Evolutionary conservation across 2,329 filamentous ascomycete genomes (phyloP).

Genomic region (Elsinoe arachidis): DNA sequence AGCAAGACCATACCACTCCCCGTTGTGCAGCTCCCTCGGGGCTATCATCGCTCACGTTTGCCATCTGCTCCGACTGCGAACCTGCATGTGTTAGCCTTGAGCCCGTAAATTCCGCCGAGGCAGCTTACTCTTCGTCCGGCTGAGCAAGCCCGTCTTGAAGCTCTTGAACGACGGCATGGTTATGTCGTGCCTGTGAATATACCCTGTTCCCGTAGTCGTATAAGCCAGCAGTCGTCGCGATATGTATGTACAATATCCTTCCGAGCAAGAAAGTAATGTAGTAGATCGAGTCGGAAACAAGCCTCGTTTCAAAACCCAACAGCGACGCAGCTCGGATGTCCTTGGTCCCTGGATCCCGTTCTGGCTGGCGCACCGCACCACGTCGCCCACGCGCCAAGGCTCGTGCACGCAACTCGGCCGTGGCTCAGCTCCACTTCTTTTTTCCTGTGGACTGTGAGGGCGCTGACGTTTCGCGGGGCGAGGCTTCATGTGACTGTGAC

Average conservation of each 20-base stretch:
- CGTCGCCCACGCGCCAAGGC: neutral
- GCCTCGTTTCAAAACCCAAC: neutral
- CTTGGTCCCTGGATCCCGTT: too few relatives aligned
- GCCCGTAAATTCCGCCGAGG: conserved; percentile 6
- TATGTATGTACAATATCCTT: neutral
- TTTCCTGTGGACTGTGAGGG: neutral
- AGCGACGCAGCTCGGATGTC: too few relatives aligned
- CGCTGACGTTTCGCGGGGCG: neutral
- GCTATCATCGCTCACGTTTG: conserved; percentile 40
- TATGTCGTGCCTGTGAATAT: neutral
- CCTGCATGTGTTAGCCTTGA: conserved; percentile 18
- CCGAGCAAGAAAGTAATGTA: neutral
- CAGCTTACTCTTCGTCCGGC: conserved; percentile 20
- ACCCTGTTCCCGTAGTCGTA: neutral
- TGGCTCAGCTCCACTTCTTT: conserved; percentile 10
- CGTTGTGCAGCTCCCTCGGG: conserved; percentile 59
- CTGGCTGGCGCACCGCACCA: neutral
- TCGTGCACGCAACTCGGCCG: neutral
- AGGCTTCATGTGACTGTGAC: neutral
- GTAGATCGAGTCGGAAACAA: neutral
- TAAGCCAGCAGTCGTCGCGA: neutral
- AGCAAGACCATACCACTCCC: conserved; percentile 51
- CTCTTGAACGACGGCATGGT: conserved; percentile 20
- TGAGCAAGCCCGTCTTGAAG: conserved; percentile 20
- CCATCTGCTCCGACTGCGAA: conserved; percentile 17